Percentiles rank a stretch among this genome's conserved stretches.
These are phyloP conservation scores for Pterocarpus santalinus DNA, from an alignment of 306 rosid genomes.

Conservation along the genomic window DNA sequence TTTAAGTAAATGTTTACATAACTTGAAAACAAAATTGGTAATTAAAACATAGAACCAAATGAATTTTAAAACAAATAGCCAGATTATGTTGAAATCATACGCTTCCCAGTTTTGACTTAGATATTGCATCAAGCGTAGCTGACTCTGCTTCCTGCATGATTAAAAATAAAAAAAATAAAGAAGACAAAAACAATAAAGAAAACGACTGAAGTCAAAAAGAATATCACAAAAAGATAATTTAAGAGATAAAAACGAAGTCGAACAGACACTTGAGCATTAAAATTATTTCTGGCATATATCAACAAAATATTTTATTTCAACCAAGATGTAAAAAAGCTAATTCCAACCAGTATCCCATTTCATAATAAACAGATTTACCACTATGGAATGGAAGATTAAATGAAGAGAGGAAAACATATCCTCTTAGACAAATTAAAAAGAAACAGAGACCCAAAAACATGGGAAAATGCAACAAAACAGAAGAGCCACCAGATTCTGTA, in stretches of 20 bases:
- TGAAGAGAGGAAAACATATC: background rate
- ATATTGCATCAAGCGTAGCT: conserved; percentile 94
- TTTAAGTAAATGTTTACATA: background rate
- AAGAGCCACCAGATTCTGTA: conserved; percentile 12
- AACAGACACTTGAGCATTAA: conserved; percentile 1
- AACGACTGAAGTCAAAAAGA: conserved; percentile 25
- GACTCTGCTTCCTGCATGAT: conserved; percentile 85
- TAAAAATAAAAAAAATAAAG: too few species aligned
- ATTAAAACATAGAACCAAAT: conserved; percentile 31
- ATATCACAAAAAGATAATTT: conserved; percentile 22
- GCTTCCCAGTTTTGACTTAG: conserved; percentile 88
- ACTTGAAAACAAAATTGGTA: conserved; percentile 10
- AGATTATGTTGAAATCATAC: conserved; percentile 60
- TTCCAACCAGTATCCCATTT: background rate
- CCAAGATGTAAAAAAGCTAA: background rate
- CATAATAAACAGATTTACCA: background rate
- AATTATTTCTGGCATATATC: conserved; percentile 23
- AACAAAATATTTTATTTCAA: conserved; percentile 7
- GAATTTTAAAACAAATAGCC: conserved; percentile 29
- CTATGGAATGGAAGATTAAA: background rate
- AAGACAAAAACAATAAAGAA: background rate
- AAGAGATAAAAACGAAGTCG: conserved; percentile 8
- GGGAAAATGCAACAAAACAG: background rate
- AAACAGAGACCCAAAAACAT: conserved; percentile 7
- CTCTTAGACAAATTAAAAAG: background rate